Conservation (phyloP, 2,329 filamentous ascomycete genomes). For the Blastomyces gilchristii region DNA sequence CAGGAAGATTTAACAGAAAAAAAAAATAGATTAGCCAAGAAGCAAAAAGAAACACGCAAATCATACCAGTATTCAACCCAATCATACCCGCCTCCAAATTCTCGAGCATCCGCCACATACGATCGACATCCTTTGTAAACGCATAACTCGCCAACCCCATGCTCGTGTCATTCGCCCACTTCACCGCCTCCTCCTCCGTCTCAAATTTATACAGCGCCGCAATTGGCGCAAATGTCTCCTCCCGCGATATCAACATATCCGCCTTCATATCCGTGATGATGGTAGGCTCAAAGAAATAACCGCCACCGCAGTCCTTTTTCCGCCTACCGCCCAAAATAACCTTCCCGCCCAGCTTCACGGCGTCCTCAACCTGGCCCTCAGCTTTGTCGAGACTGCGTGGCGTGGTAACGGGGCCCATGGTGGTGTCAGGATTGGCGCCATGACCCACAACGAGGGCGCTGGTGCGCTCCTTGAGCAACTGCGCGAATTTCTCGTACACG, state of each 20-base stretch:
- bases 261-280: constrained; percentile 50
- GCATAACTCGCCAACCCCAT: constrained; percentile 59
- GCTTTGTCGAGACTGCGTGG: constrained; percentile 48
- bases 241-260: constrained; percentile 48
- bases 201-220: constrained; percentile 55
- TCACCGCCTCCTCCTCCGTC: constrained; percentile 54
- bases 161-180: constrained; percentile 50
- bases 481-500: constrained; percentile 42
- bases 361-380: constrained; percentile 52
- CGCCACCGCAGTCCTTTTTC: constrained; percentile 43
- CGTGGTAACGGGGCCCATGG: constrained; percentile 52
- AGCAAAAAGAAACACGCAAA: constrained; percentile 5
- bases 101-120: constrained; percentile 56
- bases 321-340: constrained; percentile 50
- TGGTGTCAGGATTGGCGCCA: constrained; percentile 44
- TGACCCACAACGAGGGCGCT: constrained; percentile 49
- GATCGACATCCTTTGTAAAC: constrained; percentile 58
- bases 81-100: constrained; percentile 61
- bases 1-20: neutral
- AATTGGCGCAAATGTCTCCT: constrained; percentile 58
- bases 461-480: constrained; percentile 45
- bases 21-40: neutral
- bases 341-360: constrained; percentile 51
- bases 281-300: constrained; percentile 62
- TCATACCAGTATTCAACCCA: constrained; percentile 50